These are phyloP conservation scores for Lonicera japonica DNA, from an alignment of 129 eudicot species.

Conservation along the genomic window DNA sequence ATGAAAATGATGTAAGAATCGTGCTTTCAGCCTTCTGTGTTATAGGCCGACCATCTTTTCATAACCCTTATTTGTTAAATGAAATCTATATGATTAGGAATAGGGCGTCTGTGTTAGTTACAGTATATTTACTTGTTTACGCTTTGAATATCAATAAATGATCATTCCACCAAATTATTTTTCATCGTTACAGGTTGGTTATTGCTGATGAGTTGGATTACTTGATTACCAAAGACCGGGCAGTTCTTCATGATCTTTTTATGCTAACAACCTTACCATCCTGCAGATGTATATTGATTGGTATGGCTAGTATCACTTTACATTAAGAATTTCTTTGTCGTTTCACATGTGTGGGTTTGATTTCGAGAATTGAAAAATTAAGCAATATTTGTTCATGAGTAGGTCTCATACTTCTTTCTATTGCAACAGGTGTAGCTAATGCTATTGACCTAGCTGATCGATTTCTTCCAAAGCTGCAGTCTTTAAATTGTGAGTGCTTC, in stretches of 20 bases:
- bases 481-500: conserved; percentile 80
- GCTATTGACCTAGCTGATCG: conserved; percentile 96
- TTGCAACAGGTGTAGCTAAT: conserved; percentile 79
- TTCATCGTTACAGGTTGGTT: conserved; percentile 48
- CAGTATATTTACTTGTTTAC: not conserved
- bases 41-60: not conserved
- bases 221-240: conserved; percentile 80
- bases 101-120: not conserved
- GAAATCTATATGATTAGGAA: not conserved
- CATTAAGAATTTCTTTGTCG: not conserved
- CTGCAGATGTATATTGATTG: conserved; percentile 74
- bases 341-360: not conserved
- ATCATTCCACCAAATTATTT: no score
- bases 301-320: conserved; percentile 22
- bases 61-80: not conserved
- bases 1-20: conserved; percentile 69
- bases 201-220: conserved; percentile 95
- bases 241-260: conserved; percentile 94
- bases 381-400: not conserved
- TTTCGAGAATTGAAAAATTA: not conserved
- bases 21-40: not conserved
- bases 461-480: conserved; percentile 86
- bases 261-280: conserved; percentile 86
- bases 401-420: conserved; percentile 8
- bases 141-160: no score